Evolutionary conservation across 1,284 basidiomycete genomes (phyloP).

Genomic region (Apiotrichum siamense): DNA sequence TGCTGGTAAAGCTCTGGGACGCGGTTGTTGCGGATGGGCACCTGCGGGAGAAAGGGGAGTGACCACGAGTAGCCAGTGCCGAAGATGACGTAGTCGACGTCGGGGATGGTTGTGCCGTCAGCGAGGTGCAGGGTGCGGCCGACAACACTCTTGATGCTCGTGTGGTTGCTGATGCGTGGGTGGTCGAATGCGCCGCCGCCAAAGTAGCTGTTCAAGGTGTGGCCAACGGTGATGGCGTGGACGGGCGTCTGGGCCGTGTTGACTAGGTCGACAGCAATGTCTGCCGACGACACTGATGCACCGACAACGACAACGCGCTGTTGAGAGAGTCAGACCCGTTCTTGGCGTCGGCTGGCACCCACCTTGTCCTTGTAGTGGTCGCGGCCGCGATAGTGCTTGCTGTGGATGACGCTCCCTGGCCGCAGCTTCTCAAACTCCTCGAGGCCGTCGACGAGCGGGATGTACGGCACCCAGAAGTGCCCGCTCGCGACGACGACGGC

Average conservation of each 20-base stretch:
- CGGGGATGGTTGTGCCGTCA: constrained; percentile 1
- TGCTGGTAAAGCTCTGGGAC: constrained; percentile 51
- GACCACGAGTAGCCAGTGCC: constrained; percentile 12
- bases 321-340: background rate
- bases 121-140: constrained; percentile 4
- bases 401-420: constrained; percentile 47
- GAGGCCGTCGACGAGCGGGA: constrained; percentile 48
- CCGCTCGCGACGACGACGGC: constrained; percentile 52
- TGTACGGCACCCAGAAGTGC: constrained; percentile 51
- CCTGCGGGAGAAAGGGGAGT: constrained; percentile 8
- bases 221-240: constrained; percentile 4
- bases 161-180: constrained; percentile 1
- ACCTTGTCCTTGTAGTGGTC: constrained; percentile 1
- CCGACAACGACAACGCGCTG: constrained; percentile 12
- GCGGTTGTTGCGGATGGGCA: constrained; percentile 49
- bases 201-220: constrained; percentile 9
- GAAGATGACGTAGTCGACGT: constrained; percentile 13
- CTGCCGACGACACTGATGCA: constrained; percentile 5
- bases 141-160: constrained; percentile 1
- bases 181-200: constrained; percentile 8
- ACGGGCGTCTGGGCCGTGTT: background rate
- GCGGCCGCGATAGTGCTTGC: constrained; percentile 9
- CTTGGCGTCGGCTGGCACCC: background rate
- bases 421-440: constrained; percentile 47
- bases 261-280: constrained; percentile 13